Percentiles rank a stretch among this genome's conserved stretches.
Conservation (phyloP, 2,329 filamentous ascomycete species). For the Hypoxylon sp. region DNA sequence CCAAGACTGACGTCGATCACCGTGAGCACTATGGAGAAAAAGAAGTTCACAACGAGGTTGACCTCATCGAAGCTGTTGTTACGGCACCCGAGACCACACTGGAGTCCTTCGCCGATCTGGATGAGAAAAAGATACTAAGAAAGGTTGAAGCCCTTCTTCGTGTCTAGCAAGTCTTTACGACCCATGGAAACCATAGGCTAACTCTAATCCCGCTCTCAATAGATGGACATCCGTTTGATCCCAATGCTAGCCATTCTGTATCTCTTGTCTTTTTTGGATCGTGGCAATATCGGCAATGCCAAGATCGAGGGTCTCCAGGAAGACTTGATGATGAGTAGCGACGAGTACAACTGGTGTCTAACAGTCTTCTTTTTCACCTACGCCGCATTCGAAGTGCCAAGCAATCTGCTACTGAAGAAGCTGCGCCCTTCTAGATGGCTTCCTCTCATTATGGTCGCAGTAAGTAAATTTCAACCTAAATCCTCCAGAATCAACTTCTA, state of each 20-base stretch:
- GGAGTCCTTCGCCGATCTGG: constrained; percentile 59
- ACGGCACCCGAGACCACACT: constrained; percentile 45
- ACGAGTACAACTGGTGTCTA: constrained; percentile 79
- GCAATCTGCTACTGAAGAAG: constrained; percentile 82
- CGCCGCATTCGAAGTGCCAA: constrained; percentile 81
- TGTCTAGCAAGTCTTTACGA: background rate
- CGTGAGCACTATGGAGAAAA: constrained; percentile 27
- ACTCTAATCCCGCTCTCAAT: background rate
- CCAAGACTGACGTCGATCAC: constrained; percentile 40
- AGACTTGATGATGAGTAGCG: constrained; percentile 69
- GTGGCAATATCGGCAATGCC: constrained; percentile 76
- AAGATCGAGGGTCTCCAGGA: constrained; percentile 73
- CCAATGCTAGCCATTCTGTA: constrained; percentile 78
- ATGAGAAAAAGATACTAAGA: constrained; percentile 71
- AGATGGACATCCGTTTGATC: constrained; percentile 68
- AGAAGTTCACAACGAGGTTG: constrained; percentile 38
- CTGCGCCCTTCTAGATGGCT: constrained; percentile 82
- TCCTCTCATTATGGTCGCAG: constrained; percentile 80
- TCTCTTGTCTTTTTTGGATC: constrained; percentile 78
- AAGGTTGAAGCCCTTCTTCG: constrained; percentile 59
- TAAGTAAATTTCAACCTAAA: constrained; percentile 50
- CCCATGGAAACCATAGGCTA: constrained; percentile 26
- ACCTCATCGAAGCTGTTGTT: constrained; percentile 45
- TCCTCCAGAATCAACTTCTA: background rate
- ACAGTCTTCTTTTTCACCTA: constrained; percentile 87